phyloP scores from a whole-genome alignment of 345 rosid species.

The Moringa oleifera region DNA sequence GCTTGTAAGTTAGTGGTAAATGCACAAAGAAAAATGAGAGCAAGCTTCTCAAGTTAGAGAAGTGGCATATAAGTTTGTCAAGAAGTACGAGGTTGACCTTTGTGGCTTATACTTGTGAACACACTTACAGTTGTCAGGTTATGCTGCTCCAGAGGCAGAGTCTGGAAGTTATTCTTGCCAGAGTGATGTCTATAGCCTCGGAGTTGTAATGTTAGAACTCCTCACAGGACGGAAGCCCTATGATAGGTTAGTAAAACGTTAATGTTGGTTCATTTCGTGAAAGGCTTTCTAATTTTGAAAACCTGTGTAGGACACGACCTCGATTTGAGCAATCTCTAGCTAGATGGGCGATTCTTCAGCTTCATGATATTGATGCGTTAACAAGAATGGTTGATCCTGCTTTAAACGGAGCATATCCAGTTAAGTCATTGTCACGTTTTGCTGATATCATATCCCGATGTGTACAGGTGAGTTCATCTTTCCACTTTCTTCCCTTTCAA shows the following conservation, averaged over 20 bases:
- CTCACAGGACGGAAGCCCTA: conserved; percentile 76
- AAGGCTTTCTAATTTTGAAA: background rate
- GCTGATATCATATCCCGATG: conserved; percentile 89
- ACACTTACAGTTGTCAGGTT: conserved; percentile 49
- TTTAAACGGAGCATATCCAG: conserved; percentile 55
- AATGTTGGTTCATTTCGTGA: no score
- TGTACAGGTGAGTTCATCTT: conserved; percentile 51
- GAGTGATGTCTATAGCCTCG: conserved; percentile 91
- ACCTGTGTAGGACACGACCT: conserved; percentile 50
- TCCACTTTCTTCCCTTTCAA: background rate
- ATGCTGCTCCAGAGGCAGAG: conserved; percentile 73
- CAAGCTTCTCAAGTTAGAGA: background rate
- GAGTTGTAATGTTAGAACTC: conserved; percentile 92
- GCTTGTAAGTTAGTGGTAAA: no score
- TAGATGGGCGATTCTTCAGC: conserved; percentile 84
- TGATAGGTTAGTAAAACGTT: conserved; percentile 54
- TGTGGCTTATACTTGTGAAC: conserved; percentile 11
- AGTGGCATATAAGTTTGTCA: background rate
- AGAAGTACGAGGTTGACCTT: background rate
- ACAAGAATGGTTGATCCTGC: conserved; percentile 83
- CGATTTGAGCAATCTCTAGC: conserved; percentile 79
- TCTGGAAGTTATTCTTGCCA: conserved; percentile 75
- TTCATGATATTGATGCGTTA: conserved; percentile 83
- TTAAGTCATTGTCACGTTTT: conserved; percentile 87
- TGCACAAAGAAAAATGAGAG: background rate